Percentiles rank a stretch among this genome's conserved stretches.
Evolutionary conservation across 2,329 filamentous ascomycete species (phyloP).

Genomic region (Microsporum ferrugineum): DNA sequence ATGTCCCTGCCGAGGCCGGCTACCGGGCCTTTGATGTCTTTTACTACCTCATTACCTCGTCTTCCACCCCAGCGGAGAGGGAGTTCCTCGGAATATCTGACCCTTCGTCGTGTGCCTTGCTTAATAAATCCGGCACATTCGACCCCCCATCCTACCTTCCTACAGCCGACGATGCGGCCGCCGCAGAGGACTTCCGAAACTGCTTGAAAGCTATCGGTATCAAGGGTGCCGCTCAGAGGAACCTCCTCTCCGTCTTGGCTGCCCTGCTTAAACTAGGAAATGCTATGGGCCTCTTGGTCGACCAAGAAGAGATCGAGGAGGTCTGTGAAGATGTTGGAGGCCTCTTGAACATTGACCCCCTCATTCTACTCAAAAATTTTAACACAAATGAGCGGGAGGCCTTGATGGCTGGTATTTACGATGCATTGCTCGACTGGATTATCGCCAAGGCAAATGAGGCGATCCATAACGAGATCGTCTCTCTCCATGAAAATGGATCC

Average conservation of each 20-base stretch:
- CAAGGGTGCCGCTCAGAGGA: slow-evolving; percentile 70
- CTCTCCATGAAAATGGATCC: slow-evolving; percentile 53
- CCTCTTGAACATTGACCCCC: slow-evolving; percentile 75
- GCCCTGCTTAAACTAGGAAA: slow-evolving; percentile 87
- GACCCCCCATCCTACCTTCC: slow-evolving; percentile 77
- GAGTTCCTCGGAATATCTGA: slow-evolving; percentile 76
- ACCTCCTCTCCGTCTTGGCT: slow-evolving; percentile 73
- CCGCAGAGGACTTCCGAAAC: slow-evolving; percentile 82
- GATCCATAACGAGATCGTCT: slow-evolving; percentile 63
- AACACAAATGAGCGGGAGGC: slow-evolving; percentile 74
- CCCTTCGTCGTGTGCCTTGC: slow-evolving; percentile 62
- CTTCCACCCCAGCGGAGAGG: slow-evolving; percentile 74
- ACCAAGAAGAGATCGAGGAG: slow-evolving; percentile 72
- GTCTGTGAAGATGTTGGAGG: slow-evolving; percentile 83
- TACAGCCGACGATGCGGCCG: slow-evolving; percentile 80
- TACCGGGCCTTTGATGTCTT: slow-evolving; percentile 95
- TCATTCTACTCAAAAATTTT: slow-evolving; percentile 65
- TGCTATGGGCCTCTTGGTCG: slow-evolving; percentile 70
- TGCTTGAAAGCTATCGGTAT: slow-evolving; percentile 87
- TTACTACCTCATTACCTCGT: slow-evolving; percentile 89
- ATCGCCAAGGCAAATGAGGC: slow-evolving; percentile 77
- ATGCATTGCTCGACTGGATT: slow-evolving; percentile 90
- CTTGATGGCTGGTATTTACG: slow-evolving; percentile 77
- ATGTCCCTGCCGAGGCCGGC: slow-evolving; percentile 66
- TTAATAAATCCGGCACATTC: slow-evolving; percentile 77